A percentile compares a stretch with the other conserved stretches of the same genome.
phyloP scores from a whole-genome alignment of 306 rosid genomes.

The Comarum palustre region DNA sequence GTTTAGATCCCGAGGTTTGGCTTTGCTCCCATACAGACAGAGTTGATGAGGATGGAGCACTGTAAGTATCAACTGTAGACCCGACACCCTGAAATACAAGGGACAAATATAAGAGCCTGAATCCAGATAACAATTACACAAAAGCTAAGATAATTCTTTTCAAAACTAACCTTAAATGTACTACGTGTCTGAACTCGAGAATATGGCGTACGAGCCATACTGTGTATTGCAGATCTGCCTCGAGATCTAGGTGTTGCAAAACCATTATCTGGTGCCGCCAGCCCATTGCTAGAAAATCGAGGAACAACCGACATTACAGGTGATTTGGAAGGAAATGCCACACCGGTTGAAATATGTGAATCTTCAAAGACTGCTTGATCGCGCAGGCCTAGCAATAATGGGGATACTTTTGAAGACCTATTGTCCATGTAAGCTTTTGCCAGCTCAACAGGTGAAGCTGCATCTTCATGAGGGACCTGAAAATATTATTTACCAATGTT shows the following conservation, averaged over 20 bases:
- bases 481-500: constrained; percentile 23
- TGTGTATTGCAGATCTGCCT: constrained; percentile 86
- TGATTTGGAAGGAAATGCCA: constrained; percentile 39
- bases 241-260: constrained; percentile 68
- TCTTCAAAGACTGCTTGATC: constrained; percentile 38
- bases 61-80: constrained; percentile 36
- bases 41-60: constrained; percentile 55
- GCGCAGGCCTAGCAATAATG: constrained; percentile 45
- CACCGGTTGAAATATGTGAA: constrained; percentile 33
- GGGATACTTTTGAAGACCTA: constrained; percentile 62
- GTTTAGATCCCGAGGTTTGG: constrained; percentile 45
- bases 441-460: constrained; percentile 81
- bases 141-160: not conserved
- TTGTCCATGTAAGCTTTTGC: constrained; percentile 93
- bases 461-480: constrained; percentile 72
- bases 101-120: constrained; percentile 18
- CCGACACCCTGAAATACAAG: constrained; percentile 44
- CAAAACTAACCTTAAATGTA: constrained; percentile 52
- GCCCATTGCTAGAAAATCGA: constrained; percentile 43
- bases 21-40: constrained; percentile 47
- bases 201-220: constrained; percentile 84
- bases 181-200: constrained; percentile 51
- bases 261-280: constrained; percentile 59
- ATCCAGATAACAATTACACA: not conserved
- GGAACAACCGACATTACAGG: constrained; percentile 51